Base-by-base conservation (phyloP, 1,284 basidiomycete species). In the Amylostereum areolatum region DNA sequence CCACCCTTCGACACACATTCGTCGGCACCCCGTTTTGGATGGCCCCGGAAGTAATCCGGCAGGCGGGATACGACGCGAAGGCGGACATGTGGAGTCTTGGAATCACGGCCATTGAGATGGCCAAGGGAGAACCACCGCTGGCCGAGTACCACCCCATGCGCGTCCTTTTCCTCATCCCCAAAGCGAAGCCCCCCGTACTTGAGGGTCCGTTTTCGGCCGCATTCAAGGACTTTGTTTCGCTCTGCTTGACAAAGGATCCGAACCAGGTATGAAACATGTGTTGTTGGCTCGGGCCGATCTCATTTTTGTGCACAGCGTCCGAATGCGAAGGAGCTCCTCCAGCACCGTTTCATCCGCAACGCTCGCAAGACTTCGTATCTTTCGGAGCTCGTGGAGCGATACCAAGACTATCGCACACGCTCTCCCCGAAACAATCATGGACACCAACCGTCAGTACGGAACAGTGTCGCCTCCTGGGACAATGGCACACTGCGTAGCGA, bases 11-110 rank as follows among this genome's bases (percentile, higher is more conserved):
- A 49, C 92, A 96, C 64, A 97, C 94, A 0, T 96, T 97, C 62
- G 93, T 97, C 50, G 92, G 91, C 28, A 97, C 95, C 4, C 94
- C 94, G 1, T 97, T 94, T 64, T 97, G 94, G 94, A 96, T 96
- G 93, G 93, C 94, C 2, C 93, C 94, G 5, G 94, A 97, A 65
- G 93, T 97, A 41, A 99, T 99, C 60, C 83, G 92, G 30, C 97
- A 99, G 69, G 89, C 94, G 5, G 95, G 95, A 1, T 99, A 99
- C 68, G 95, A 98, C 62, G 80, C 86, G 2, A 92, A 94, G 64
- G 96, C 95, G 5, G 95, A 98, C 65, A 88, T 98, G 70, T 98
- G 95, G 95, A 94, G 90, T 61, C 72, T 98, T 43, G 95, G 96
- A 11, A 97, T 98, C 62, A 97, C 96, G 0, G 90, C 93, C 44